These are phyloP conservation scores for Arabidopsis hybrid DNA, from an alignment of 441 rosid genomes.

Conservation along the genomic window DNA sequence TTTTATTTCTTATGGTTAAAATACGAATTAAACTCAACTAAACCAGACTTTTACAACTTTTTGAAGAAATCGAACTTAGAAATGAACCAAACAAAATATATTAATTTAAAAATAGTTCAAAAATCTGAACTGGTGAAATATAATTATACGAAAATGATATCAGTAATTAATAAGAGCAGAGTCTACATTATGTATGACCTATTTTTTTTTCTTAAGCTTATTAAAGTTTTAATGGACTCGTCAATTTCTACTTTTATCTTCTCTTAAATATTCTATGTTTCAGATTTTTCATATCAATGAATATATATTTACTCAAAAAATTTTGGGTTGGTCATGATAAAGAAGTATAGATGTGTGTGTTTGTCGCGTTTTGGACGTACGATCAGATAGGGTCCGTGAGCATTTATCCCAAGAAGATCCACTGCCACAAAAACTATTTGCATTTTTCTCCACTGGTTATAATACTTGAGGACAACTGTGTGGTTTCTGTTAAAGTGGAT, in stretches of 20 bases:
- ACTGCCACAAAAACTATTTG: conserved; percentile 34
- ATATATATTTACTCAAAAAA: not conserved
- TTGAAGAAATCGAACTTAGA: not conserved
- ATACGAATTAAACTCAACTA: not conserved
- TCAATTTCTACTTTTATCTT: not conserved
- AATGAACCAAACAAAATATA: not conserved
- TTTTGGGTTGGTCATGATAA: conserved; percentile 24
- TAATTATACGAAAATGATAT: not conserved
- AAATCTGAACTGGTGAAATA: not conserved
- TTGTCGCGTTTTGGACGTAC: conserved; percentile 34
- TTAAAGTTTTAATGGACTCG: not conserved
- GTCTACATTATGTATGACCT: not conserved
- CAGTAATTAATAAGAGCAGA: not conserved
- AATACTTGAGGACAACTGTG: not conserved
- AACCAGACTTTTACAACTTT: not conserved
- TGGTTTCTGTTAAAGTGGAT: conserved; percentile 17
- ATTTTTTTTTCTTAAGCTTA: not conserved
- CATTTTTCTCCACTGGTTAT: not conserved
- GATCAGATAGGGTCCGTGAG: conserved; percentile 41
- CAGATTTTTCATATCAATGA: not conserved
- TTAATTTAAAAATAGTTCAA: not conserved
- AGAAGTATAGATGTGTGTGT: conserved; percentile 29
- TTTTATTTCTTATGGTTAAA: not conserved
- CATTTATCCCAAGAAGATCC: conserved; percentile 21
- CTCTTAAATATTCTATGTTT: not conserved